Conservation (phyloP, 257 asterid species). For the Plectranthus barbatus region DNA sequence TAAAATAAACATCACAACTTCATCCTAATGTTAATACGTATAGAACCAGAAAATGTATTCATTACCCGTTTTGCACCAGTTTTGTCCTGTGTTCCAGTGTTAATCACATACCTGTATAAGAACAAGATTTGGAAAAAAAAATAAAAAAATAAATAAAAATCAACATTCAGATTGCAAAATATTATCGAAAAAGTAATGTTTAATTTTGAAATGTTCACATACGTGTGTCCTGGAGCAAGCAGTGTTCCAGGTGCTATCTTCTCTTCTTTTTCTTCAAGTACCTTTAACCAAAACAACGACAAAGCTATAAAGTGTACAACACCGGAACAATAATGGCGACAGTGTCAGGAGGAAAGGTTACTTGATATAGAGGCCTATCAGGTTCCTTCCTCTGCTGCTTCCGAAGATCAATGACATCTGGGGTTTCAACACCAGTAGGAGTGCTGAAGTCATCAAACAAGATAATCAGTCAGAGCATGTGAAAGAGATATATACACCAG, state of each 20-base stretch:
- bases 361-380: conserved; percentile 92
- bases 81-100: conserved; percentile 85
- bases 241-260: conserved; percentile 74
- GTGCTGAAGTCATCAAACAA: conserved; percentile 44
- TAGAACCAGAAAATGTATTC: background rate
- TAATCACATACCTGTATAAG: conserved; percentile 64
- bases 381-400: conserved; percentile 99
- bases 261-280: conserved; percentile 90
- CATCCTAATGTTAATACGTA: background rate
- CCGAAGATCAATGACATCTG: conserved; percentile 95
- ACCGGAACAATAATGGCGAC: background rate
- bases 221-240: conserved; percentile 84
- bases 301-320: conserved; percentile 1
- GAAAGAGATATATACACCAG: background rate
- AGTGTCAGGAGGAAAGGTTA: conserved; percentile 6
- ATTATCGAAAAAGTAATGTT: background rate
- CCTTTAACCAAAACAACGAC: conserved; percentile 33
- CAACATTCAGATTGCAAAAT: background rate
- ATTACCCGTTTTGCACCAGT: conserved; percentile 82
- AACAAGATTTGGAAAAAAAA: background rate
- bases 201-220: conserved; percentile 10
- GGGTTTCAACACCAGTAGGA: conserved; percentile 98
- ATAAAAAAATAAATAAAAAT: background rate
- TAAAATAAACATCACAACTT: background rate
- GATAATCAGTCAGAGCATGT: conserved; percentile 15